Conservation (phyloP, 1,139 yeast species). For the Pichia sp. region DNA sequence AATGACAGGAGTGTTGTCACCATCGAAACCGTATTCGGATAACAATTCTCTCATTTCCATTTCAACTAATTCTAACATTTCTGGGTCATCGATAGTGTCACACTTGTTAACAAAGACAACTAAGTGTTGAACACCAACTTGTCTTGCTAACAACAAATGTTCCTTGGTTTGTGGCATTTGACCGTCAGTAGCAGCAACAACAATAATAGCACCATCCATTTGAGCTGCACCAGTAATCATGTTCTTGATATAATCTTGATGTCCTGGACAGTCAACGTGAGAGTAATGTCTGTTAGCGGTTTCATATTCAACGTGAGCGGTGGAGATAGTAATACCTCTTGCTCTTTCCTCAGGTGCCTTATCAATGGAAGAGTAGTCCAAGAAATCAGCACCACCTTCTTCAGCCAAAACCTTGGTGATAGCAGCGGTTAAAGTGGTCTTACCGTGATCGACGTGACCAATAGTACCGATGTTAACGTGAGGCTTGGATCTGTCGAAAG, state of each 20-base stretch:
- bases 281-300: constrained; percentile 92
- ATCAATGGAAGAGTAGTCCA: constrained; percentile 91
- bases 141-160: constrained; percentile 96
- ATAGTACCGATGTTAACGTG: constrained; percentile 95
- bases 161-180: constrained; percentile 99
- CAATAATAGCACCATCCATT: constrained; percentile 99
- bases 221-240: constrained; percentile 99
- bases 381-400: constrained; percentile 87
- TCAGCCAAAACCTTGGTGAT: constrained; percentile 89
- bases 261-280: constrained; percentile 98
- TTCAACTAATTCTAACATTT: constrained; percentile 98
- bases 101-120: constrained; percentile 98
- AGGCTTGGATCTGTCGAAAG: constrained; percentile 88
- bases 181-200: constrained; percentile 98
- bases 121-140: constrained; percentile 97
- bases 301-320: constrained; percentile 95
- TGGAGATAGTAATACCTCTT: constrained; percentile 97
- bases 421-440: constrained; percentile 97
- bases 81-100: constrained; percentile 96
- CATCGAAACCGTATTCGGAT: constrained; percentile 88
- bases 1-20: constrained; percentile 95
- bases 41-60: constrained; percentile 99
- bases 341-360: constrained; percentile 99
- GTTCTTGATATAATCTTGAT: constrained; percentile 97
- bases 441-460: constrained; percentile 98